Base-by-base conservation (phyloP, 495 filamentous ascomycete genomes). In the Xylaria palmicola region DNA sequence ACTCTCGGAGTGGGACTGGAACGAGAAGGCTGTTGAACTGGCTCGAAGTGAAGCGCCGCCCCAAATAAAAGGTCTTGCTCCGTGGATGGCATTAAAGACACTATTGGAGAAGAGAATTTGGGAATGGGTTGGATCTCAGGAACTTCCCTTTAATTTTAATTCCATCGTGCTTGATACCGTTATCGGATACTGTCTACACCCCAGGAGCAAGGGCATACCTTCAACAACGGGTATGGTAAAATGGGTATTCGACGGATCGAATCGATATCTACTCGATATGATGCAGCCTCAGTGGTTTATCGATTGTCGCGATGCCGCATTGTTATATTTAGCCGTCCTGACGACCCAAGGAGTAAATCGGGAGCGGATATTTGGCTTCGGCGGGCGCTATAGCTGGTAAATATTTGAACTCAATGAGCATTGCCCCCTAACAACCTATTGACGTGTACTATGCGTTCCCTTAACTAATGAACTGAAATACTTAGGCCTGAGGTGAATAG, bases 1-100 rank as follows among this genome's bases (percentile, higher is more conserved):
- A 6, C n/a, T 77, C 34, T 63, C 60, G 3, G 63, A 61, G 32
- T 56, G 64, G 43, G 65, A 61, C 12, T 76, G 44, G 51, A 76
- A 77, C 19, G 68, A 74, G 1, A 58, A 70, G 22, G 71, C 68
- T 2, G 36, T 74, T 15, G 58, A 45, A 12, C 30, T 68, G 56
- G 65, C 65, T 2, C 36, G 58, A 19, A 63, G 63, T 37, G 61
- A 73, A 17, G 43, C 47, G 17, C 24, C 49, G 29, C n/a, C n/a
- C n/a, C n/a, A n/a, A n/a, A 48, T 56, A 8, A 72, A 72, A 34
- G 71, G 68, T 10, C 62, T 76, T 36, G 53, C 59, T 7, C 66
- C 65, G 20, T 73, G 69, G 40, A 76, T 76, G 72, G 75, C 73
- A n/a, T 60, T 72, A 20, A 74, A 72, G 62, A 66, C 68, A 10